These are phyloP conservation scores for Cairneyella variabilis DNA, from an alignment of 495 filamentous ascomycete species.

Conservation along the genomic window DNA sequence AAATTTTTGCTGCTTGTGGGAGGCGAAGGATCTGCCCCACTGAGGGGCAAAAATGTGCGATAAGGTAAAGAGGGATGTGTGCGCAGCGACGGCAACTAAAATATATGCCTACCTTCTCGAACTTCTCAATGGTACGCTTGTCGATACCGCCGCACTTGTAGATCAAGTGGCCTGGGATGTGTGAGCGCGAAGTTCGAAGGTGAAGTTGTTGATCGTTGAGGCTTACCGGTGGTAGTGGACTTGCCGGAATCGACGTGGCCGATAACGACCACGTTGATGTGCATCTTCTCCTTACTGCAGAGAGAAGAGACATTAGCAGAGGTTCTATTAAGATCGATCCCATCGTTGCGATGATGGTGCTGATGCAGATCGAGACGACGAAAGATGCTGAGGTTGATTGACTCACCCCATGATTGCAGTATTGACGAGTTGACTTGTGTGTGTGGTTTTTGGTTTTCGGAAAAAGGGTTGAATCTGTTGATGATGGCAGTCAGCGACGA, in stretches of 20 bases:
- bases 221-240: constrained; percentile 87
- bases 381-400: constrained; percentile 1
- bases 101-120: constrained; percentile 82
- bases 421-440: constrained; percentile 20
- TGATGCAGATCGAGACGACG: constrained; percentile 7
- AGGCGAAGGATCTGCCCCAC: constrained; percentile 25
- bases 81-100: constrained; percentile 8
- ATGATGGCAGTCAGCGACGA: constrained; percentile 16
- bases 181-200: constrained; percentile 13
- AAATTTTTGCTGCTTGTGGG: constrained; percentile 15
- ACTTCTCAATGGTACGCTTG: constrained; percentile 99
- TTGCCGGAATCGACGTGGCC: constrained; percentile 99
- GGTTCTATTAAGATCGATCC: constrained; percentile 9
- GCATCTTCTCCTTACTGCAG: constrained; percentile 71
- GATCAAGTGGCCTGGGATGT: constrained; percentile 77
- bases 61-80: constrained; percentile 20
- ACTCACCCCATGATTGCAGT: constrained; percentile 30
- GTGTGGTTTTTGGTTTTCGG: constrained; percentile 16
- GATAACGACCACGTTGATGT: constrained; percentile 91
- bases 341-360: constrained; percentile 13
- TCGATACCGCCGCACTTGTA: constrained; percentile 99
- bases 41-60: constrained; percentile 24
- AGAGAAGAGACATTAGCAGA: constrained; percentile 15
- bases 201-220: background rate
- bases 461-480: constrained; percentile 19